Evolutionary conservation across 192 early-diverging fungal genomes (phyloP).

Genomic region (Backusella parvicylindrica): DNA sequence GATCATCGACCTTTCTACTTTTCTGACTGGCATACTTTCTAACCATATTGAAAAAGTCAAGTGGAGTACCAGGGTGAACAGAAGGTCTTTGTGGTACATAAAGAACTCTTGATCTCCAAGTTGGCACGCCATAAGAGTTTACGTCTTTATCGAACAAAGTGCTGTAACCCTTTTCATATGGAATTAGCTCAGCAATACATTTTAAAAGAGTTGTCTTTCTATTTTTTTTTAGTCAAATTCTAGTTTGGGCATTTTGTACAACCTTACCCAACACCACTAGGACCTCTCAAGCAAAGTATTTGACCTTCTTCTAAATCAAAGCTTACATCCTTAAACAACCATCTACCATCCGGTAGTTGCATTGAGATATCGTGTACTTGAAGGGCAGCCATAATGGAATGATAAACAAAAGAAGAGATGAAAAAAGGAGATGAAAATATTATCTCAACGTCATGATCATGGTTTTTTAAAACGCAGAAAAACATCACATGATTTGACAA

Average conservation of each 20-base stretch:
- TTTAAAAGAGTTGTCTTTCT: constrained; percentile 85
- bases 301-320: constrained; percentile 52
- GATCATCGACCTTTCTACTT: constrained; percentile 46
- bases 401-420: not conserved
- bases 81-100: constrained; percentile 86
- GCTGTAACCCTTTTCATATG: constrained; percentile 58
- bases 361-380: constrained; percentile 11
- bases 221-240: not conserved
- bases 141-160: constrained; percentile 52
- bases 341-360: constrained; percentile 39
- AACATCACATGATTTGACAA: not conserved
- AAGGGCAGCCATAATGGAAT: constrained; percentile 3
- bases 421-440: not conserved
- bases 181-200: constrained; percentile 71
- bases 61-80: constrained; percentile 66
- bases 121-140: constrained; percentile 56
- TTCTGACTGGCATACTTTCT: constrained; percentile 49
- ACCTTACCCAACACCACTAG: constrained; percentile 67
- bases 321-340: constrained; percentile 55
- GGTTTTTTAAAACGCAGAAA: not conserved
- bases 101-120: constrained; percentile 75
- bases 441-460: not conserved
- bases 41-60: constrained; percentile 62
- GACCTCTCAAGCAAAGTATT: constrained; percentile 58
- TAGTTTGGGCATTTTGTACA: not conserved